A percentile compares a stretch with the other conserved stretches of the same genome.
These are phyloP conservation scores for Gossypium trilobum DNA, from an alignment of 441 rosid species.

Conservation along the genomic window DNA sequence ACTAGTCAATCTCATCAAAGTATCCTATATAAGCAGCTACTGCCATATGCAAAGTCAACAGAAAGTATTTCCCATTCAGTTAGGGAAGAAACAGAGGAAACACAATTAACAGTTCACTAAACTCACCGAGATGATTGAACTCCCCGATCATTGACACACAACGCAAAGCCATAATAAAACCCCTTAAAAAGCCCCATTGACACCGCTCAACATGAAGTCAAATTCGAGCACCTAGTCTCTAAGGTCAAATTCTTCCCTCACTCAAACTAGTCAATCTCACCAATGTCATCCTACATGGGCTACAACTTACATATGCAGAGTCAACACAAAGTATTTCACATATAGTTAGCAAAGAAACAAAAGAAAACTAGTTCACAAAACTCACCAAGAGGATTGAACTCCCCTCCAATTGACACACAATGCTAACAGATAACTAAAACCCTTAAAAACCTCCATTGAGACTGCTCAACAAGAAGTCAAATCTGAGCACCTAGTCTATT, in stretches of 20 bases:
- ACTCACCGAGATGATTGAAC: constrained; percentile 31
- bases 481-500: background rate
- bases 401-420: constrained; percentile 38
- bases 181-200: too few species aligned
- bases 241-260: background rate
- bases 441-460: background rate
- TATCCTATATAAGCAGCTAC: background rate
- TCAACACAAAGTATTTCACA: background rate
- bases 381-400: constrained; percentile 70
- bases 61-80: background rate
- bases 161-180: too few species aligned
- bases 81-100: background rate
- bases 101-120: background rate
- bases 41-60: background rate
- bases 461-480: background rate
- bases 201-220: too few species aligned
- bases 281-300: background rate
- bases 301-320: too few species aligned
- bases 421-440: background rate
- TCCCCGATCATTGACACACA: too few species aligned
- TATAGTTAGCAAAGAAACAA: background rate
- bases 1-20: background rate
- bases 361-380: background rate
- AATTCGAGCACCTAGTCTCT: too few species aligned
- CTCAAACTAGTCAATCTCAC: background rate